These are phyloP conservation scores for Globisporangium nunn DNA, from an alignment of 352 stramenopile species.

Conservation along the genomic window DNA sequence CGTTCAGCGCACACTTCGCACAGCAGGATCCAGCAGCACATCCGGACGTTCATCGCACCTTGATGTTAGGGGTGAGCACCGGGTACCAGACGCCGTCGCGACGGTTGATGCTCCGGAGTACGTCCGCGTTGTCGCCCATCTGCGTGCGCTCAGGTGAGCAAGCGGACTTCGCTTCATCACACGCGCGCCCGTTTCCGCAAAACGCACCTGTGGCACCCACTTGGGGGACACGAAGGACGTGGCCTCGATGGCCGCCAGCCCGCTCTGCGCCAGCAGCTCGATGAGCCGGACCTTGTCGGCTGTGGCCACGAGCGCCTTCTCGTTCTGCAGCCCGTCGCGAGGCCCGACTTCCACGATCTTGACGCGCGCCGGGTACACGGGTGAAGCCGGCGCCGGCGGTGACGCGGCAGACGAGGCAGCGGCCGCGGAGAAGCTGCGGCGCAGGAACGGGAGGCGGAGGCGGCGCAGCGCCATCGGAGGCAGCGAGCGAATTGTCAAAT, in stretches of 20 bases:
- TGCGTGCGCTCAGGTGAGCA: constrained; percentile 12
- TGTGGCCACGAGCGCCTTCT: constrained; percentile 83
- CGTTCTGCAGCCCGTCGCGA: constrained; percentile 95
- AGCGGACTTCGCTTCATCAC: too few species aligned
- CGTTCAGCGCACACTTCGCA: not conserved
- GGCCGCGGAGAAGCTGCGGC: not conserved
- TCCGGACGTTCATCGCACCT: constrained; percentile 25
- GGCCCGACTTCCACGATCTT: constrained; percentile 94
- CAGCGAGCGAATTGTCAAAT: not conserved
- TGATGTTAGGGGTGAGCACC: constrained; percentile 92
- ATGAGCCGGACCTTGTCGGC: constrained; percentile 90
- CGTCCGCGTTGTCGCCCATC: constrained; percentile 91
- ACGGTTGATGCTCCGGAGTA: constrained; percentile 81
- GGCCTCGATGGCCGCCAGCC: constrained; percentile 88
- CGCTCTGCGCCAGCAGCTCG: constrained; percentile 85
- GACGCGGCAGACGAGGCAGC: not conserved
- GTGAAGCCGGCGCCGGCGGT: too few species aligned
- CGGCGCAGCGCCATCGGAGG: not conserved
- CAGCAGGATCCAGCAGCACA: too few species aligned
- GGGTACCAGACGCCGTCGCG: constrained; percentile 81
- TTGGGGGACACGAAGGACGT: constrained; percentile 96
- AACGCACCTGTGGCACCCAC: constrained; percentile 90
- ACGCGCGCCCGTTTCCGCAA: not conserved
- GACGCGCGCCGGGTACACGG: constrained; percentile 59
- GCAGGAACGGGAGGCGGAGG: constrained; percentile 2